These are phyloP conservation scores for Trichoderma pleuroti DNA, from an alignment of 2,329 filamentous ascomycete genomes.

Conservation along the genomic window DNA sequence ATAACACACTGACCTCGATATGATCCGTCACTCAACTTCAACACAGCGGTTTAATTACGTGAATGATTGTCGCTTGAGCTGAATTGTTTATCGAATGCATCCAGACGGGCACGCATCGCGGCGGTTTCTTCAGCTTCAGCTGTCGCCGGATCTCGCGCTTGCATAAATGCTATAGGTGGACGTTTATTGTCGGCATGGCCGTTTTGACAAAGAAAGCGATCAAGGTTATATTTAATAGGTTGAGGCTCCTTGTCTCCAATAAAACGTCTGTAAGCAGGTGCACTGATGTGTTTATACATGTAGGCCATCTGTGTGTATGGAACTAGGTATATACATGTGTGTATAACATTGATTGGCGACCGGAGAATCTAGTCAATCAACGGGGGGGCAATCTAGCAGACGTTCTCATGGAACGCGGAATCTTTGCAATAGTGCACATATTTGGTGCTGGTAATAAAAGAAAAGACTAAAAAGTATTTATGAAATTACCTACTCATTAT, in stretches of 20 bases:
- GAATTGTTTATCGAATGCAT: background rate
- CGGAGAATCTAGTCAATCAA: background rate
- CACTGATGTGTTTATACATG: background rate
- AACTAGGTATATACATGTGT: too few species aligned
- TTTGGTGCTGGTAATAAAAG: background rate
- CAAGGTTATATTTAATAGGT: background rate
- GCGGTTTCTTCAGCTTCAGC: background rate
- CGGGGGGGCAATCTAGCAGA: too few species aligned
- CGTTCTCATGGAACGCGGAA: too few species aligned
- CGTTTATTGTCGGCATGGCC: background rate
- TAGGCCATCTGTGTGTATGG: too few species aligned
- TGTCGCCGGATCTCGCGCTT: background rate
- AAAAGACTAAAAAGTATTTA: background rate
- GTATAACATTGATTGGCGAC: too few species aligned
- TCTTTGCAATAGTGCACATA: background rate
- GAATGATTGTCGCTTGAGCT: background rate
- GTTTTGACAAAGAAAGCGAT: background rate
- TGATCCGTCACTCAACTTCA: background rate
- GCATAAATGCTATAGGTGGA: background rate
- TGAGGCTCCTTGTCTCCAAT: background rate
- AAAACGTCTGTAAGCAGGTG: background rate
- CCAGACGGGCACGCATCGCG: background rate
- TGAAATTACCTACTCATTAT: background rate
- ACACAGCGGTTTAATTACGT: fast-evolving
- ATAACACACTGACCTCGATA: too few species aligned